These are phyloP conservation scores for Jamesozyma jinghongensis DNA, from an alignment of 805 yeast species.

Conservation along the genomic window DNA sequence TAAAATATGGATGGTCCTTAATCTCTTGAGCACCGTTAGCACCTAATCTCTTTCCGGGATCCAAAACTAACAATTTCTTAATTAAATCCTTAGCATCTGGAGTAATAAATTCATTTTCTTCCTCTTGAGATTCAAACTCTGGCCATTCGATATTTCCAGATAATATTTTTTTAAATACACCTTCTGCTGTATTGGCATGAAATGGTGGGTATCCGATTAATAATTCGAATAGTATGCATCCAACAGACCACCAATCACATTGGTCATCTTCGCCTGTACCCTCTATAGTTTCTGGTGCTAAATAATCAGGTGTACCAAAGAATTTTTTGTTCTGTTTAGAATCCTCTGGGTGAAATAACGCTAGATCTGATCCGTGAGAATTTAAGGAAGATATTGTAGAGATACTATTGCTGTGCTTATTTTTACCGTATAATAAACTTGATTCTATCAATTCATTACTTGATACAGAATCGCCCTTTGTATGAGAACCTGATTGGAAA, in stretches of 20 bases:
- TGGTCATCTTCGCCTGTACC: constrained; percentile 77
- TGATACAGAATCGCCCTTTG: background rate
- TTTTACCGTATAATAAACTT: background rate
- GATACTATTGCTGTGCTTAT: constrained; percentile 4
- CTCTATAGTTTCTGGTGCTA: constrained; percentile 90
- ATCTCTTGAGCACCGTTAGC: constrained; percentile 72
- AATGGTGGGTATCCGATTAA: constrained; percentile 93
- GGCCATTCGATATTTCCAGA: constrained; percentile 82
- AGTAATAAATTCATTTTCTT: constrained; percentile 47
- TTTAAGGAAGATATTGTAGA: constrained; percentile 4
- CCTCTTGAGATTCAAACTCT: constrained; percentile 39
- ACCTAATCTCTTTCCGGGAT: constrained; percentile 67
- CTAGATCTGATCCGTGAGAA: constrained; percentile 34
- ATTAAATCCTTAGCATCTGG: constrained; percentile 71
- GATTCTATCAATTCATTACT: background rate
- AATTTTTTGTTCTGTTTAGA: constrained; percentile 49
- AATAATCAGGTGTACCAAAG: constrained; percentile 96
- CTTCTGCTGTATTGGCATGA: constrained; percentile 68
- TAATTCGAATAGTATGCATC: constrained; percentile 90
- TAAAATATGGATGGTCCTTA: constrained; percentile 68
- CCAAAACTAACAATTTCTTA: constrained; percentile 46
- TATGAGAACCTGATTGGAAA: constrained; percentile 3
- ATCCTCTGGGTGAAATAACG: constrained; percentile 67
- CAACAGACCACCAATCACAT: constrained; percentile 87
- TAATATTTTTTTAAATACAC: constrained; percentile 75